Evolutionary conservation across 345 rosid genomes (phyloP), one percentile per base, ranked within the genome.

Genomic region (Mallotus nudiflorus): DNA sequence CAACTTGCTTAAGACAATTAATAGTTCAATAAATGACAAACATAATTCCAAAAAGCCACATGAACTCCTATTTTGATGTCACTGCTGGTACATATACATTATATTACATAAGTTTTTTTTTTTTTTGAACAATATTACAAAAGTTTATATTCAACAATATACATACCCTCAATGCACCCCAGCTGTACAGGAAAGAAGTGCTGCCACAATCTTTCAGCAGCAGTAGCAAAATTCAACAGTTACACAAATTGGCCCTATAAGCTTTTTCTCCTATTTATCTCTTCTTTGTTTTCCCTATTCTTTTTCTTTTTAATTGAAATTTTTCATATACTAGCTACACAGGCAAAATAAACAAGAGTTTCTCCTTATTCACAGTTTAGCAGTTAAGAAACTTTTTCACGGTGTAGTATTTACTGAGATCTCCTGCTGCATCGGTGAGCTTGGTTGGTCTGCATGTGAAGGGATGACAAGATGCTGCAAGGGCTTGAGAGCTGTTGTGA

Each of bases 381-480:
- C 68, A 68, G 37, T 25, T 14, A 71, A 70, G 35, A 71, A 44
- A 35, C 75, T 67, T n/a, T n/a, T n/a, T 86, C 83, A 85, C 65
- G 91, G 89, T 64, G 85, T 84, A 67, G 81, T 78, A 81, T 85
- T 86, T 85, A 87, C 96, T 53, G 78, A 75, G 44, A 86, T 86
- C 69, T 83, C 84, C 51, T 75, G 86, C 6, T 81, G 85, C 61
- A 82, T 69, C 46, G 81, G 75, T 11, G 87, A 76, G 82, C 77
- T 80, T 10, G 82, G 81, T 75, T 83, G 88, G 74, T 86, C 92
- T 55, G 71, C 27, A 52, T 84, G 81, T 22, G 87, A 72, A 12
- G 94, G 93, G 61, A 78, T 77, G 28, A 69, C 86, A 27, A 96
- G 98, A 77, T 88, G 74, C 68, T 89, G 94, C 84, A 96, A 84